A percentile compares a stretch with the other conserved stretches of the same genome.
phyloP scores from a whole-genome alignment of 1,284 basidiomycete genomes.

The Pulveroboletus sp. region DNA sequence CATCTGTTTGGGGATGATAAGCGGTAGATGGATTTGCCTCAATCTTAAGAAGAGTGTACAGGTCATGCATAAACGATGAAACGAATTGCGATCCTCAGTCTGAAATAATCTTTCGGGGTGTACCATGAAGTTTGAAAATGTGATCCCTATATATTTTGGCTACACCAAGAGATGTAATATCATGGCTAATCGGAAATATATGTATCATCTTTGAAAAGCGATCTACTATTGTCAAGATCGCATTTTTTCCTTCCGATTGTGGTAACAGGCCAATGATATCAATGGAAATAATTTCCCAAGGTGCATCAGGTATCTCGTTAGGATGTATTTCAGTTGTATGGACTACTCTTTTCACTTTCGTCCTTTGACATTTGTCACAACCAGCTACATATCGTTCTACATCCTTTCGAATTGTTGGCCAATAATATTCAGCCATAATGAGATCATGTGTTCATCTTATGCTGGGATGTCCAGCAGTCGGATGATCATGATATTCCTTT shows the following conservation, averaged over 20 bases:
- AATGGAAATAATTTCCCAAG: slow-evolving; percentile 2
- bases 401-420: neutral
- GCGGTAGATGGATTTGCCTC: neutral
- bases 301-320: neutral
- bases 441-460: neutral
- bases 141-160: slow-evolving; percentile 31
- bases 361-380: slow-evolving; percentile 1
- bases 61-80: neutral
- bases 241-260: slow-evolving; percentile 32
- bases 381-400: neutral
- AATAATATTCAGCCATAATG: neutral
- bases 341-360: neutral
- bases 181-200: rapidly evolving
- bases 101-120: neutral
- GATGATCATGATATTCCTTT: neutral
- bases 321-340: too few relatives aligned
- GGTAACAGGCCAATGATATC: neutral
- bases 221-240: slow-evolving; percentile 42
- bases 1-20: neutral
- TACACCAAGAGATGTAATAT: slow-evolving; percentile 25
- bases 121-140: slow-evolving; percentile 32
- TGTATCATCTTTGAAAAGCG: slow-evolving; percentile 33
- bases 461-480: neutral
- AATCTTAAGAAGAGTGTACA: rapidly evolving
- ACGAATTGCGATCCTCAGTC: slow-evolving; percentile 26